Evolutionary conservation across 441 rosid genomes (phyloP).

Genomic region (Erodium texanum): DNA sequence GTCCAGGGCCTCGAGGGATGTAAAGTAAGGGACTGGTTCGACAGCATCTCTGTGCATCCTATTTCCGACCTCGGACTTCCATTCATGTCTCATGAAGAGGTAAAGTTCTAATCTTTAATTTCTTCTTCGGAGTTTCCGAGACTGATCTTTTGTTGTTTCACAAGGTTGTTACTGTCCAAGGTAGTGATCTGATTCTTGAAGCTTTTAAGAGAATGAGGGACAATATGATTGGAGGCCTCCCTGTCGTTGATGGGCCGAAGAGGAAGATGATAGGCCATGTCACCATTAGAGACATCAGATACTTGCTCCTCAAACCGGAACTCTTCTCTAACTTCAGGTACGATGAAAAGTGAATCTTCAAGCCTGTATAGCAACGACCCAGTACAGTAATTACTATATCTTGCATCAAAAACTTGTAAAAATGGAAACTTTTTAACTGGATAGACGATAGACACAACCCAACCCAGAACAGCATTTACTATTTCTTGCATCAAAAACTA

Average conservation of each 20-base stretch:
- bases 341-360: background rate
- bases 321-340: background rate
- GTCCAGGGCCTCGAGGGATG: conserved; percentile 73
- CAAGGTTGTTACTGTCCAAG: background rate
- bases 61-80: conserved; percentile 78
- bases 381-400: no score
- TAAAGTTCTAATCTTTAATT: conserved; percentile 5
- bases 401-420: no score
- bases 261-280: background rate
- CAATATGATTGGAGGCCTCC: background rate
- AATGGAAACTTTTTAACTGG: no score
- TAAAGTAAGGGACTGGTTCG: conserved; percentile 88
- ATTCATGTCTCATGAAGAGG: conserved; percentile 58
- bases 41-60: conserved; percentile 46
- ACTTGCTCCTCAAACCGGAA: background rate
- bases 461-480: no score
- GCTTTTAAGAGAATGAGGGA: background rate
- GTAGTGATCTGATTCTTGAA: background rate
- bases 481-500: background rate
- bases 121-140: background rate
- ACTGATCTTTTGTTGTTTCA: background rate
- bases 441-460: no score
- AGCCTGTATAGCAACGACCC: background rate
- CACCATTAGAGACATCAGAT: background rate
- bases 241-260: background rate